A percentile compares a stretch with the other conserved stretches of the same genome.
These are phyloP conservation scores for Ustilago shanxiensis DNA, from an alignment of 1,284 basidiomycete species.

Conservation along the genomic window DNA sequence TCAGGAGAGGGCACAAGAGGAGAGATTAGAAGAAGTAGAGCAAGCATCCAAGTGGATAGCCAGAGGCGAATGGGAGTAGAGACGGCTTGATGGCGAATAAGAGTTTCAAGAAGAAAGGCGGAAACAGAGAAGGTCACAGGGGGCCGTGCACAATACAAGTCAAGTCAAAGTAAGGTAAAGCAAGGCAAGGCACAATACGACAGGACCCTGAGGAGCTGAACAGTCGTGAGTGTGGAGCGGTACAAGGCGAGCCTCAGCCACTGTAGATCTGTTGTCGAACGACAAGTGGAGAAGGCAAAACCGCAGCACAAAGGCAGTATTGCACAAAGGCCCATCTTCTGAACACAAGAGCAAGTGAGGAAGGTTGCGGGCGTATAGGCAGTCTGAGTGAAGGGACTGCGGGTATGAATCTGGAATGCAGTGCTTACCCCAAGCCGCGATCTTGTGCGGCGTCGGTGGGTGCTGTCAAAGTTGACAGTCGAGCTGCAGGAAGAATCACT, in stretches of 20 bases:
- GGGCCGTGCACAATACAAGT: constrained; percentile 44
- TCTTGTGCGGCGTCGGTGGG: constrained; percentile 20
- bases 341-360: background rate
- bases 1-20: constrained; percentile 14
- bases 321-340: too few relatives aligned
- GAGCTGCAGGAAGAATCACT: background rate
- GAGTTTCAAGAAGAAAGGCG: constrained; percentile 12
- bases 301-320: background rate
- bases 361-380: background rate
- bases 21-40: constrained; percentile 9
- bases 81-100: constrained; percentile 37
- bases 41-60: background rate
- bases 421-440: constrained; percentile 46
- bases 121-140: constrained; percentile 1
- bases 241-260: constrained; percentile 13
- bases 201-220: constrained; percentile 19
- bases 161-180: too few relatives aligned
- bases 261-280: constrained; percentile 23
- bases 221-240: constrained; percentile 1
- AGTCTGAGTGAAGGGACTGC: background rate
- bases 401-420: constrained; percentile 22
- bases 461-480: constrained; percentile 20
- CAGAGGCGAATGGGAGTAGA: constrained; percentile 20
- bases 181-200: constrained; percentile 2
- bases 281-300: background rate